phyloP scores from a whole-genome alignment of 192 early-diverging fungal genomes.

The Umbelopsis isabellina region DNA sequence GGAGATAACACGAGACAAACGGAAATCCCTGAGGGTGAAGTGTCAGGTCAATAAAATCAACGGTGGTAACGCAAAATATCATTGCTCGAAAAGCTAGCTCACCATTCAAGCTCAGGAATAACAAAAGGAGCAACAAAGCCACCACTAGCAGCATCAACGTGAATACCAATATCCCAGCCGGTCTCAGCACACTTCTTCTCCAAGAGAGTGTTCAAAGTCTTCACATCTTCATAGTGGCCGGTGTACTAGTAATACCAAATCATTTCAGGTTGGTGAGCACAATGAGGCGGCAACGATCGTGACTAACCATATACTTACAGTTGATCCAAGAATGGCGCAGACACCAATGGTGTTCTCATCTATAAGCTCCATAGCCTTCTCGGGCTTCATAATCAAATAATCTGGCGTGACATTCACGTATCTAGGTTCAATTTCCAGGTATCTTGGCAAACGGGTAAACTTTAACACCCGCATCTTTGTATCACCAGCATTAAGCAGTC shows the following conservation, averaged over 20 bases:
- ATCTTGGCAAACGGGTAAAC: slow-evolving; percentile 17
- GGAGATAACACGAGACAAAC: slow-evolving; percentile 68
- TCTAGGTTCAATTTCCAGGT: slow-evolving; percentile 42
- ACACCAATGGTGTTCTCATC: slow-evolving; percentile 91
- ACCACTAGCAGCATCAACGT: slow-evolving; percentile 85
- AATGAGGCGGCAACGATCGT: not conserved
- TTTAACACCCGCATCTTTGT: not conserved
- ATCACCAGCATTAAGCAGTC: not conserved
- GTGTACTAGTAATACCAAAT: slow-evolving; percentile 54
- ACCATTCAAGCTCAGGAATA: slow-evolving; percentile 74
- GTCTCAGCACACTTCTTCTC: slow-evolving; percentile 61
- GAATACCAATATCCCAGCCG: slow-evolving; percentile 77
- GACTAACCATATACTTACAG: slow-evolving; percentile 27
- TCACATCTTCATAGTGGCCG: slow-evolving; percentile 82
- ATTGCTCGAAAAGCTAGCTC: slow-evolving; percentile 19
- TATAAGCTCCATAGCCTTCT: slow-evolving; percentile 66
- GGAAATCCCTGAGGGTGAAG: slow-evolving; percentile 43
- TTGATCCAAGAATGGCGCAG: slow-evolving; percentile 74
- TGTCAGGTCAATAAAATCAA: not conserved
- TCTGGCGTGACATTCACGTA: slow-evolving; percentile 38
- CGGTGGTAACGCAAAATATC: not conserved
- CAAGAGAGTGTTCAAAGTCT: slow-evolving; percentile 62
- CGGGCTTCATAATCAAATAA: slow-evolving; percentile 58
- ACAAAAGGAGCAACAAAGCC: slow-evolving; percentile 89
- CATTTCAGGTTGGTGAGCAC: not conserved